Conservation (phyloP, 176 grass and related monocot species). For the Rhynchospora pubera region DNA sequence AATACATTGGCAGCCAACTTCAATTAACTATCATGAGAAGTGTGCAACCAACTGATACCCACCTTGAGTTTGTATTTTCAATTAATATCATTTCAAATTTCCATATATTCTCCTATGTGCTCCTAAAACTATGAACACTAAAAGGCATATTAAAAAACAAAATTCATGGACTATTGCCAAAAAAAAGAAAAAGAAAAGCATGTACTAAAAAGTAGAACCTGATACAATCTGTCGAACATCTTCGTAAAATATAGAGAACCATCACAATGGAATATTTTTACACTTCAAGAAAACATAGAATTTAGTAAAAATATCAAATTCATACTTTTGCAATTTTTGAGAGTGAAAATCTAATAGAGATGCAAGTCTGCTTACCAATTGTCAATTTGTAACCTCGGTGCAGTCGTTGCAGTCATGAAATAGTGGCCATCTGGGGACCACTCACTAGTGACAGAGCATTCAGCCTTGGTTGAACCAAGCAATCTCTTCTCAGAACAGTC, state of each 20-base stretch:
- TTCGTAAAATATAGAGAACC: conserved; percentile 82
- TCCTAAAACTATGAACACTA: background rate
- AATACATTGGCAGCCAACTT: background rate
- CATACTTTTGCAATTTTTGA: background rate
- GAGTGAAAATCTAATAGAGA: background rate
- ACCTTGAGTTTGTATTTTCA: background rate
- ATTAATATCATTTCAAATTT: background rate
- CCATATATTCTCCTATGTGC: background rate
- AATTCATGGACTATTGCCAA: background rate
- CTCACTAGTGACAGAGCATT: conserved; percentile 92
- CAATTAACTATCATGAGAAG: background rate
- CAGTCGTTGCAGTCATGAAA: conserved; percentile 96
- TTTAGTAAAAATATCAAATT: background rate
- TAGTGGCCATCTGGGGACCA: conserved; percentile 85
- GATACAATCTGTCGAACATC: conserved; percentile 89
- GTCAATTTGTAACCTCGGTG: conserved; percentile 92
- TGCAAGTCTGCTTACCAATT: conserved; percentile 49
- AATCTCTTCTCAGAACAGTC: conserved; percentile 84
- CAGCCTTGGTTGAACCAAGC: conserved; percentile 74
- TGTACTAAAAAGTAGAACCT: conserved; percentile 54
- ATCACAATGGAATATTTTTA: conserved; percentile 82
- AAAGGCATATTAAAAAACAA: background rate
- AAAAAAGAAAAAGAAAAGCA: conserved; percentile 24
- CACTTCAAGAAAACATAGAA: conserved; percentile 38
- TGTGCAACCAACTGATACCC: background rate